Base-by-base conservation (phyloP, 2,329 filamentous ascomycete species). In the Cytospora leucostoma region DNA sequence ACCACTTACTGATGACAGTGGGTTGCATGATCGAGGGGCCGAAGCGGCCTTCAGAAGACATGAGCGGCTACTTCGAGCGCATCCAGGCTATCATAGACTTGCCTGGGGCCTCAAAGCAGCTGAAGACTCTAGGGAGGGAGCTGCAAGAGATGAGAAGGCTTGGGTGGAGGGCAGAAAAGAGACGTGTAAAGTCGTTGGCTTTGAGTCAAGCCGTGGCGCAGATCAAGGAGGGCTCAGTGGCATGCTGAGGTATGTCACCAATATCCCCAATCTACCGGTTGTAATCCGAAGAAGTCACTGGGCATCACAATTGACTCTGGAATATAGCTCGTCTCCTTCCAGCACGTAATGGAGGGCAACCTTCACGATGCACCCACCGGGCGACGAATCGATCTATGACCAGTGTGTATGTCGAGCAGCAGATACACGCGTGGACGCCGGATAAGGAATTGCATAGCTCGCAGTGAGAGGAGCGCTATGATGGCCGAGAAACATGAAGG, bases 101-200 rank as follows among this genome's bases (percentile, higher is more conserved):
- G 32, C n/a, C 47, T 4, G 32, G 54, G 0, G 49, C 38, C 2
- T 33, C 59, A 13, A 35, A 38, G 2, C 2, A 8, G 4, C 19
- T 61, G 15, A 61, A 50, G 17, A 27, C 5, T 7, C 19, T 61
- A 17, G 59, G n/a, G 15, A 17, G n/a, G 21, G 59, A 61, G 59
- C 17, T 61, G 6, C 10, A 8, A 1, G 37, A 27, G 7, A 21
- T 61, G 19, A 61, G 59, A 11, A 38, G 12, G 15, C 19, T 17
- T 0, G 33, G 51, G 0, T 61, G 59, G 59, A 61, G 49, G 44
- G 44, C 44, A 3, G 7, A n/a, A 17, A 47, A 47, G 44, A 47
- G 7, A 7, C 44, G n/a, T 19, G 44, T 7, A 5, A n/a, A 10
- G 21, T 47, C 44, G 1, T 12, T 12, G 44, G 44, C 44, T 21